phyloP scores from a whole-genome alignment of 768 basidiomycete genomes.

The Pholiota molesta region DNA sequence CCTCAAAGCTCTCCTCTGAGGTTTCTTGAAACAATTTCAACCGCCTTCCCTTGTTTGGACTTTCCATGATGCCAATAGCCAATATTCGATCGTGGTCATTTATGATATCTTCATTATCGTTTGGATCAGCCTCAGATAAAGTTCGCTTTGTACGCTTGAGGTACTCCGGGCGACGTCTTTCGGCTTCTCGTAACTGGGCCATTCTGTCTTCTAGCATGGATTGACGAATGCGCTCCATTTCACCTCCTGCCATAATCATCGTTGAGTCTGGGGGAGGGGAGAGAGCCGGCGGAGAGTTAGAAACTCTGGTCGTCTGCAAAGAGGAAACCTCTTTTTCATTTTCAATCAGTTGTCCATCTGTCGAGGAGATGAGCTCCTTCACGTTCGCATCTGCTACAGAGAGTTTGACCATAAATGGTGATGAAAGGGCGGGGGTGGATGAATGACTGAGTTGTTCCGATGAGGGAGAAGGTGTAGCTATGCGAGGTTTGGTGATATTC shows the following conservation, averaged over 20 bases:
- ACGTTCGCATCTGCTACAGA: slow-evolving; percentile 27
- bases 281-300: slow-evolving; percentile 25
- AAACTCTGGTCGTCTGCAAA: slow-evolving; percentile 8
- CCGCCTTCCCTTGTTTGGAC: slow-evolving; percentile 71
- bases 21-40: slow-evolving; percentile 81
- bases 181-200: slow-evolving; percentile 53
- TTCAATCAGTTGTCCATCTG: slow-evolving; percentile 13
- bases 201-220: slow-evolving; percentile 53
- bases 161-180: slow-evolving; percentile 73
- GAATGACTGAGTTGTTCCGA: slow-evolving; percentile 28
- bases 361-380: slow-evolving; percentile 18
- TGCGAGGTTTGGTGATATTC: slow-evolving; percentile 21
- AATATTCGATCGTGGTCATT: slow-evolving; percentile 30
- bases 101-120: slow-evolving; percentile 36
- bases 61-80: slow-evolving; percentile 66
- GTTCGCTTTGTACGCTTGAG: slow-evolving; percentile 60
- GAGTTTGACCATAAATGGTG: slow-evolving; percentile 48
- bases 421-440: slow-evolving; percentile 41
- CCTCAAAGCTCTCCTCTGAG: slow-evolving; percentile 83
- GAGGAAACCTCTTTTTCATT: slow-evolving; percentile 30
- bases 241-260: slow-evolving; percentile 45
- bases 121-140: slow-evolving; percentile 43
- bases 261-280: slow-evolving; percentile 28
- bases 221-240: slow-evolving; percentile 62
- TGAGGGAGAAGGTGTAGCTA: slow-evolving; percentile 33